A percentile compares a stretch with the other conserved stretches of the same genome.
Evolutionary conservation across 1,139 yeast species (phyloP).

Genomic region (Arxiozyma slooffiae): DNA sequence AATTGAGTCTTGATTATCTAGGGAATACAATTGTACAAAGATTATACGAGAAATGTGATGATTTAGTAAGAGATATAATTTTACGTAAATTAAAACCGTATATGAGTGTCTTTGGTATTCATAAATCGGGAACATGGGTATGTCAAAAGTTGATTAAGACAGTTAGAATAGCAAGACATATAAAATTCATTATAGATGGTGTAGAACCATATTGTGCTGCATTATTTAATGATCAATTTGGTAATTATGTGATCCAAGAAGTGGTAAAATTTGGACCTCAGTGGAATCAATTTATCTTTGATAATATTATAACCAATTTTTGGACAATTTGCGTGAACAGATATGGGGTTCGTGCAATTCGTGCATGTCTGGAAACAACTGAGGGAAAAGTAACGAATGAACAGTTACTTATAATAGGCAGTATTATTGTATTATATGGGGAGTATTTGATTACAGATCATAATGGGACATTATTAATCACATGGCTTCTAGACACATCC

Average conservation of each 20-base stretch:
- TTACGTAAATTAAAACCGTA: slow-evolving; percentile 68
- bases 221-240: slow-evolving; percentile 88
- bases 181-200: slow-evolving; percentile 57
- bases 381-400: slow-evolving; percentile 47
- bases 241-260: slow-evolving; percentile 91
- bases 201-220: slow-evolving; percentile 77
- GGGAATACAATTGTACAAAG: slow-evolving; percentile 96
- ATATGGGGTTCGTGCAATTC: slow-evolving; percentile 88
- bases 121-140: slow-evolving; percentile 98
- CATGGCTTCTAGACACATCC: slow-evolving; percentile 93
- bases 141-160: slow-evolving; percentile 89
- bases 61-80: slow-evolving; percentile 69
- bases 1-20: slow-evolving; percentile 80
- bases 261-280: slow-evolving; percentile 84
- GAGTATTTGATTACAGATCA: slow-evolving; percentile 72
- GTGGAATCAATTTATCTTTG: slow-evolving; percentile 82
- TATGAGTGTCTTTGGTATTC: slow-evolving; percentile 85
- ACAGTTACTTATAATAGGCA: slow-evolving; percentile 64
- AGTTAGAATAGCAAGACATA: slow-evolving; percentile 58
- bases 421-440: slow-evolving; percentile 67
- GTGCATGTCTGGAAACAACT: slow-evolving; percentile 77
- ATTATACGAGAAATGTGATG: slow-evolving; percentile 62
- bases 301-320: slow-evolving; percentile 68
- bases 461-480: slow-evolving; percentile 80
- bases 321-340: slow-evolving; percentile 78